Base-by-base conservation (phyloP, 176 grass and related monocot genomes). In the Eragrostis curvula region DNA sequence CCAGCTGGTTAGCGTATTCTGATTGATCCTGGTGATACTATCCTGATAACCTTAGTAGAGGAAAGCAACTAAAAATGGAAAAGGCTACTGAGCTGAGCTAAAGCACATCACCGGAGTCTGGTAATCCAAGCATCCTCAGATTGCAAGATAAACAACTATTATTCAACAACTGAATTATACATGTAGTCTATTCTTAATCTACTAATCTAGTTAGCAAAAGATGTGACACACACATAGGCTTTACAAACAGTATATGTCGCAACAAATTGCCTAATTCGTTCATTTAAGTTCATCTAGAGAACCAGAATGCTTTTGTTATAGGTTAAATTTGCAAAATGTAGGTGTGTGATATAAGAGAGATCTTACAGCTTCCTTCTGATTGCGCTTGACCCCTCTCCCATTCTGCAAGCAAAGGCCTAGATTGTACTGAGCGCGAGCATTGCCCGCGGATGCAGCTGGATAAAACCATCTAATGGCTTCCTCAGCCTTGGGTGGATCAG, bases 351-450 rank as follows among this genome's bases (percentile, higher is more conserved):
- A 36, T 36, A 36, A 77, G 27, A 74, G 71, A 48, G 41, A 55
- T 73, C 92, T 89, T 94, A 94, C 92, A 89, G 92, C 92, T 84
- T 91, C 89, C 69, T 75, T 72, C 68, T 89, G 81, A 56, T 87
- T 83, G 57, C 60, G 69, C 53, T 91, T 86, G 42, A 89, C 45
- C 63, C 89, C 92, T 68, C 71, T 85, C 23, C 92, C 92, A 28
- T 89, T 91, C 73, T 91, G 92, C 79, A 91, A 77, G 79, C 89
- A 94, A 30, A 94, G 86, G 23, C 80, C 89, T 52, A 94, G 85
- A 72, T 94, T 94, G 65, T 94, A 94, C n/a, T 91, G 89, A 63
- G 92, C 88, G 65, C 86, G 86, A 23, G 73, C 83, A 79, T 91
- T 91, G 50, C 86, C 89, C 20, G 88, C 81, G 14, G 78, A 71